Percentiles rank a stretch among this genome's conserved stretches.
Evolutionary conservation across 768 basidiomycete species (phyloP).

Genomic region (Tricholoma matsutake): DNA sequence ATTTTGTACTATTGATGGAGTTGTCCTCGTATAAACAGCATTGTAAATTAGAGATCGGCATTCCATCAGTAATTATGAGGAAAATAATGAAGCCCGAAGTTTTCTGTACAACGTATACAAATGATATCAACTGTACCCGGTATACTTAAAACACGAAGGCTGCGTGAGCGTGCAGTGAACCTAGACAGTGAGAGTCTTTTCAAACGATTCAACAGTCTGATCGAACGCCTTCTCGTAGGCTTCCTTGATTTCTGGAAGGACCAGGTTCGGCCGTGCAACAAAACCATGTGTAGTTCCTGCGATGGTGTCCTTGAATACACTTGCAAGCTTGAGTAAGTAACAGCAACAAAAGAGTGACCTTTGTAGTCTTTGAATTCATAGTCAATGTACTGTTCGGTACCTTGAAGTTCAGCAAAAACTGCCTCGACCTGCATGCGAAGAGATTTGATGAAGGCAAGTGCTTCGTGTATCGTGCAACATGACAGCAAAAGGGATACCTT

Average conservation of each 20-base stretch:
- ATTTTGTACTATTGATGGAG: background rate
- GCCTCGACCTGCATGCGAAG: conserved; percentile 18
- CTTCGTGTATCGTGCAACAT: background rate
- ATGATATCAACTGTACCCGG: background rate
- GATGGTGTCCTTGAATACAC: background rate
- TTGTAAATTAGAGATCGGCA: background rate
- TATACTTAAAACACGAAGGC: background rate
- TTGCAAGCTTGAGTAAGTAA: background rate
- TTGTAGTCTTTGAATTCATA: conserved; percentile 24
- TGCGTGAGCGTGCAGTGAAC: background rate
- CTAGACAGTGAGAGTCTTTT: conserved; percentile 13
- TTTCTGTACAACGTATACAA: background rate
- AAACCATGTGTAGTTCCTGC: conserved; percentile 26
- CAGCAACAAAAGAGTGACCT: conserved; percentile 9
- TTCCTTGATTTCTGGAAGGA: conserved; percentile 21
- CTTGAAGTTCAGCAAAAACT: conserved; percentile 19
- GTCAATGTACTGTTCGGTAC: conserved; percentile 16
- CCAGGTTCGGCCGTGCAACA: conserved; percentile 22
- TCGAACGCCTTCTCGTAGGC: conserved; percentile 24
- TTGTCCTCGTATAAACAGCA: background rate
- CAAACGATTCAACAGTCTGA: conserved; percentile 23
- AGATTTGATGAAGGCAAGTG: conserved; percentile 9
- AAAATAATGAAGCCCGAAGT: background rate
- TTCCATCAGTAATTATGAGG: background rate
- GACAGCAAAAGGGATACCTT: conserved; percentile 10